Evolutionary conservation across 148 eudicot genomes (phyloP).

Genomic region (Tetragonia tetragonoides): DNA sequence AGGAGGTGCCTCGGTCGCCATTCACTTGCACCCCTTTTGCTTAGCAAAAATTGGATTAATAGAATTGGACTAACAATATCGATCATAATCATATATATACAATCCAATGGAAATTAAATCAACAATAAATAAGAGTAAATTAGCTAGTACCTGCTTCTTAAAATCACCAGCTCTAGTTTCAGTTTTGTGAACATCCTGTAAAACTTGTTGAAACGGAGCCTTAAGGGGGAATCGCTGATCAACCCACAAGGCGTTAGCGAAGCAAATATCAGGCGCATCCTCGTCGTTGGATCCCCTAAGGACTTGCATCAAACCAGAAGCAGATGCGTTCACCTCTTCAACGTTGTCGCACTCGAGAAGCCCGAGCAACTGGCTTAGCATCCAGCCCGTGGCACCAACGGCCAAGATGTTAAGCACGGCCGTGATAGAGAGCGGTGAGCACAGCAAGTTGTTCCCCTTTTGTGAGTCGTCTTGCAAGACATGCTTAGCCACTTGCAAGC

Average conservation of each 20-base stretch:
- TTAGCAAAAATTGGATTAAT: too few species aligned
- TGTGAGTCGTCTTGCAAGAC: conserved; percentile 1
- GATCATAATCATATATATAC: too few species aligned
- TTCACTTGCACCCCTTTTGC: too few species aligned
- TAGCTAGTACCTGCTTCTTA: conserved; percentile 6
- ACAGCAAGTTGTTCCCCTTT: conserved; percentile 4
- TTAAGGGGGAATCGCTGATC: conserved; percentile 17
- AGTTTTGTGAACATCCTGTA: conserved; percentile 2
- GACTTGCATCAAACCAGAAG: conserved; percentile 8
- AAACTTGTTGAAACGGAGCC: conserved; percentile 1
- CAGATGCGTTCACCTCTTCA: conserved; percentile 15
- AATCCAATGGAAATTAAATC: too few species aligned
- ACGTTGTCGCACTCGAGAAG: conserved; percentile 19
- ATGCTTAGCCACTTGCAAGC: conserved; percentile 10
- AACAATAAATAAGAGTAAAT: too few species aligned
- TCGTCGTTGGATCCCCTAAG: background rate
- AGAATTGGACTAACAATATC: too few species aligned
- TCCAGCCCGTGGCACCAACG: conserved; percentile 26
- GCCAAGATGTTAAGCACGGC: conserved; percentile 22
- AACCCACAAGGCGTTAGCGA: conserved; percentile 21
- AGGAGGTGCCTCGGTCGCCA: too few species aligned
- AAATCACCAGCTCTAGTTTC: conserved; percentile 23
- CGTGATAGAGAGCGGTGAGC: conserved; percentile 34
- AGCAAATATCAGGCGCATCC: conserved; percentile 7
- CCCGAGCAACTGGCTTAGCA: conserved; percentile 24